phyloP scores from a whole-genome alignment of 805 yeast genomes.

The Yarrowia porcina region DNA sequence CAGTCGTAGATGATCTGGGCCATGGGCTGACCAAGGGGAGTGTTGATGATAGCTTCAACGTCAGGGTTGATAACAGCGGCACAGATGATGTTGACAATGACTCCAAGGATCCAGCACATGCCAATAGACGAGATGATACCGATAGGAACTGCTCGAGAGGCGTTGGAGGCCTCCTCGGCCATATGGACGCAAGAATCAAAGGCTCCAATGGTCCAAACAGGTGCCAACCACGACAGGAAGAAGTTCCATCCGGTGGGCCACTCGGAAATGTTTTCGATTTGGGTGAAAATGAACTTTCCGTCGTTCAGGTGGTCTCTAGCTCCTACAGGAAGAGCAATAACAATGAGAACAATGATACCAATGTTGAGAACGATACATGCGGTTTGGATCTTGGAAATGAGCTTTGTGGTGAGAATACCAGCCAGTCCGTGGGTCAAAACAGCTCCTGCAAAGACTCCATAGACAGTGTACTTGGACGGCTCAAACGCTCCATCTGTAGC shows the following conservation, averaged over 20 bases:
- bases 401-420: conserved; percentile 55
- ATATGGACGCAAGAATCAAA: conserved; percentile 71
- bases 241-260: conserved; percentile 63
- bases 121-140: conserved; percentile 60
- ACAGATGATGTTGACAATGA: conserved; percentile 51
- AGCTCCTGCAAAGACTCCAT: conserved; percentile 66
- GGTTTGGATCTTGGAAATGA: conserved; percentile 58
- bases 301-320: conserved; percentile 43
- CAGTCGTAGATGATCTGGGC: conserved; percentile 63
- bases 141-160: conserved; percentile 59
- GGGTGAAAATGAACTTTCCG: conserved; percentile 55
- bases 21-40: conserved; percentile 57
- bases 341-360: conserved; percentile 50
- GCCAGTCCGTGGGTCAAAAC: conserved; percentile 50
- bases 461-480: conserved; percentile 52
- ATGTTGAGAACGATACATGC: conserved; percentile 55
- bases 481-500: conserved; percentile 53
- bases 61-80: conserved; percentile 53
- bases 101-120: conserved; percentile 60
- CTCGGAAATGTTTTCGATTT: conserved; percentile 48
- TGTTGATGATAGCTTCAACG: conserved; percentile 43
- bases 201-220: conserved; percentile 72
- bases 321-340: conserved; percentile 31
- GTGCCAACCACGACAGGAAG: conserved; percentile 56
- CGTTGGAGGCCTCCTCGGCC: conserved; percentile 66